Conservation (phyloP, 2,329 filamentous ascomycete genomes). For the Venturia aucupariae region DNA sequence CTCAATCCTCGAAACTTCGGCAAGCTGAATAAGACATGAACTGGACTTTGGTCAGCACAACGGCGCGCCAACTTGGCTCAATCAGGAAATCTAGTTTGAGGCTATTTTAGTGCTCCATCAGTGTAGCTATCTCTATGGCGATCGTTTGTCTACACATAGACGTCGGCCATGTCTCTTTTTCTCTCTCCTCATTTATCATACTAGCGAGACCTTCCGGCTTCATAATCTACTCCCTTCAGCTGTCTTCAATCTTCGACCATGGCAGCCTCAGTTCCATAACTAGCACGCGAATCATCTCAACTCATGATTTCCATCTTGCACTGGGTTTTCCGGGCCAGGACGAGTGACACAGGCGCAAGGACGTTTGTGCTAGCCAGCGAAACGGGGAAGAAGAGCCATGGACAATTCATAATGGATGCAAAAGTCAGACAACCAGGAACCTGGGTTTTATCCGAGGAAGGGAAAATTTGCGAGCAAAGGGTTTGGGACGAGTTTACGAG, state of each 20-base stretch:
- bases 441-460: constrained; percentile 5
- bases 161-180: too few species aligned
- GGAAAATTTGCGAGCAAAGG: not conserved
- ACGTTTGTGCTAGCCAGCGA: constrained; percentile 6
- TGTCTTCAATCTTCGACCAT: not conserved
- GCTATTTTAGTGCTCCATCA: too few species aligned
- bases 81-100: too few species aligned
- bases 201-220: too few species aligned
- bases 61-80: too few species aligned
- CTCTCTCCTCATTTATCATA: too few species aligned
- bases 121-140: too few species aligned
- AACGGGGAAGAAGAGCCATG: constrained; percentile 11
- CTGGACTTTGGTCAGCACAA: too few species aligned
- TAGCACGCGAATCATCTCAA: constrained; percentile 10
- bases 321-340: not conserved
- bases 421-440: not conserved
- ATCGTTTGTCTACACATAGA: too few species aligned
- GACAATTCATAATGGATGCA: constrained; percentile 11
- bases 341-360: constrained; percentile 11
- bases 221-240: too few species aligned
- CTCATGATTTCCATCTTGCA: not conserved
- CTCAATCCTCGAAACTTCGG: too few species aligned
- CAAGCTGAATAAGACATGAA: too few species aligned
- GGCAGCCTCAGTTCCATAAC: not conserved
- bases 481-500: constrained; percentile 6